Evolutionary conservation across 2,329 filamentous ascomycete species (phyloP).

Genomic region (Colletotrichum graminicola): DNA sequence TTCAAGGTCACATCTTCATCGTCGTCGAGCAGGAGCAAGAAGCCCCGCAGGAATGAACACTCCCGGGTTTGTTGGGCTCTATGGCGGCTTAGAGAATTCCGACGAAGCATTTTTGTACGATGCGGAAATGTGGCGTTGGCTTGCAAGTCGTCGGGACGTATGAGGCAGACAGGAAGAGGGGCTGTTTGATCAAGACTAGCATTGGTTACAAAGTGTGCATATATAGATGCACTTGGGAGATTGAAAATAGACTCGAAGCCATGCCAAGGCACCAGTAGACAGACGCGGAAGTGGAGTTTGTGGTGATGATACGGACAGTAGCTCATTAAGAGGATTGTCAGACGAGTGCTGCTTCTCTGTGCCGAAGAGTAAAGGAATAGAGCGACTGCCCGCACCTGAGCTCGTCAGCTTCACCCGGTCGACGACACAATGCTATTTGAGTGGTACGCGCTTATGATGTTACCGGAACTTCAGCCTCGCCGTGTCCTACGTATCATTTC

Average conservation of each 20-base stretch:
- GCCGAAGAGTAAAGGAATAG: neutral
- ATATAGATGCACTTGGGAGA: neutral
- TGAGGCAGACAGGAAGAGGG: neutral
- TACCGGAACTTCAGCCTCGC: neutral
- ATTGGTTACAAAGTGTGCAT: neutral
- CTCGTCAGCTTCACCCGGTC: neutral
- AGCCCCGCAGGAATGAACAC: constrained; percentile 56
- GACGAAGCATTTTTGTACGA: constrained; percentile 49
- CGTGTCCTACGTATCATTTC: neutral
- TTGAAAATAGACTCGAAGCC: neutral
- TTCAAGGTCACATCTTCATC: constrained; percentile 26
- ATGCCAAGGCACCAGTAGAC: neutral
- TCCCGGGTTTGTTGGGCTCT: constrained; percentile 61
- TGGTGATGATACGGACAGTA: no score
- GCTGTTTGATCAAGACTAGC: neutral
- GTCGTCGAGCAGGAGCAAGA: constrained; percentile 46
- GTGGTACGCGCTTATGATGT: neutral
- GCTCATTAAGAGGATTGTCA: neutral
- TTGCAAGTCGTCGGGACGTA: neutral
- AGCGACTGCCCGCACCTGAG: neutral
- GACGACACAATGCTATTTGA: neutral
- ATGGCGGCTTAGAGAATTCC: constrained; percentile 63
- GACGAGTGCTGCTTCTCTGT: neutral
- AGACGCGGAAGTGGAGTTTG: neutral
- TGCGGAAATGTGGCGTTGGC: neutral